Base-by-base conservation (phyloP, 225 moss, liverwort and hornwort genomes). In the Marchantia paleacea region DNA sequence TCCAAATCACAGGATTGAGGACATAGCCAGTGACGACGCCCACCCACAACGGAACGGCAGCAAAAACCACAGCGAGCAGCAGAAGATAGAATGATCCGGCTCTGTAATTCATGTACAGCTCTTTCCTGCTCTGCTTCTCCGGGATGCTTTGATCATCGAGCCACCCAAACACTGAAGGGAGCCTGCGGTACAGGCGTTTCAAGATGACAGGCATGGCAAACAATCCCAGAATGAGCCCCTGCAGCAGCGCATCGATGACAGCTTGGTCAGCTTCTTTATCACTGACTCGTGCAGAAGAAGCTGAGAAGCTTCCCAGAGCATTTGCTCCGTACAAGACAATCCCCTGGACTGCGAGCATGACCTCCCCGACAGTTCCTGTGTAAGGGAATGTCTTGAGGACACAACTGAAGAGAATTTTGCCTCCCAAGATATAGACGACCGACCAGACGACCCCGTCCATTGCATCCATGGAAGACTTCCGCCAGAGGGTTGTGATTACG, bases 341-440 rank as follows among this genome's bases (percentile, higher is more conserved):
- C 22, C 97, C 97, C 75, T 95, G 89, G n/a, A 92, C 85, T 19
- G 94, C 90, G 52, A 99, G 88, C 90, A 99, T 95, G 61, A 92
- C 88, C 81, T 99, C 97, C 67, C 97, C 97, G 60, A 90, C 82
- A 13, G 93, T 93, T 26, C 85, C 82, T 73, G 87, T 94, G 31
- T 53, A 85, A 53, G 92, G 94, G 79, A 99, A 99, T 8, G 72
- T 78, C 47, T 82, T 82, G 47, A 91, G 85, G 67, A 91, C 79
- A 76, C 71, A 91, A 52, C 72, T 80, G 75, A 95, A 94, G 55
- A 92, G 31, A 22, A 77, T 73, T 58, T 85, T 89, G 84, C 92
- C 90, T 68, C 90, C 91, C 81, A 86, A 48, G 75, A 89, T 85
- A 74, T 89, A 87, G 10, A 86, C 80, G 51, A 80, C 25, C 58